Evolutionary conservation across 1,139 yeast genomes (phyloP).

Genomic region (Suzukiozyma palmioleophila): DNA sequence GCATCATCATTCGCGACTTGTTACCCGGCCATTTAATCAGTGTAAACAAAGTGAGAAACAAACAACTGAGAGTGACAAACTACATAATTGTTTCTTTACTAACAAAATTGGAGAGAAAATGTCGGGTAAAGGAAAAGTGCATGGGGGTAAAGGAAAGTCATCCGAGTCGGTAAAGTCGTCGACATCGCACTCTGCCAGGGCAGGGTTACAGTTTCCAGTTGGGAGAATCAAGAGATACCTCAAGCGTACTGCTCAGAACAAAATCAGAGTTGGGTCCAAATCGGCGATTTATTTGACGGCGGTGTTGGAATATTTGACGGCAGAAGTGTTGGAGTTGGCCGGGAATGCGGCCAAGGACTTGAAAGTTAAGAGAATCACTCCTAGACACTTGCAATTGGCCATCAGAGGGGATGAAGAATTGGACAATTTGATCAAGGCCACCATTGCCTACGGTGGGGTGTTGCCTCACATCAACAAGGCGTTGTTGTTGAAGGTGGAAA

Average conservation of each 20-base stretch:
- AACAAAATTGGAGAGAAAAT: conserved; percentile 26
- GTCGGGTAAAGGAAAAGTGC: conserved; percentile 89
- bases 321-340: conserved; percentile 97
- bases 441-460: conserved; percentile 98
- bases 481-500: conserved; percentile 85
- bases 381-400: conserved; percentile 97
- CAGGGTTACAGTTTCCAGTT: conserved; percentile 97
- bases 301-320: conserved; percentile 93
- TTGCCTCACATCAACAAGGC: conserved; percentile 97
- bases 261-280: conserved; percentile 94
- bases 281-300: conserved; percentile 97
- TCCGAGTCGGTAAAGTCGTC: conserved; percentile 61
- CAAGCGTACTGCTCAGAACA: conserved; percentile 87
- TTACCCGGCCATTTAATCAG: conserved; percentile 2
- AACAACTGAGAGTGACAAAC: not conserved
- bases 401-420: conserved; percentile 99
- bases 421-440: conserved; percentile 92
- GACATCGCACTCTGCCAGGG: conserved; percentile 93
- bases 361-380: conserved; percentile 97
- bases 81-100: conserved; percentile 1
- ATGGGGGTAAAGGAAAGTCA: conserved; percentile 95
- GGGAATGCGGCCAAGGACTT: conserved; percentile 99
- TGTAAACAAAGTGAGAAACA: conserved; percentile 2
- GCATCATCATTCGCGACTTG: conserved; percentile 1
- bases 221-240: conserved; percentile 97